Evolutionary conservation across 352 stramenopile genomes (phyloP), one percentile per base, ranked within the genome.

Genomic region (Phytopythium sindhum): DNA sequence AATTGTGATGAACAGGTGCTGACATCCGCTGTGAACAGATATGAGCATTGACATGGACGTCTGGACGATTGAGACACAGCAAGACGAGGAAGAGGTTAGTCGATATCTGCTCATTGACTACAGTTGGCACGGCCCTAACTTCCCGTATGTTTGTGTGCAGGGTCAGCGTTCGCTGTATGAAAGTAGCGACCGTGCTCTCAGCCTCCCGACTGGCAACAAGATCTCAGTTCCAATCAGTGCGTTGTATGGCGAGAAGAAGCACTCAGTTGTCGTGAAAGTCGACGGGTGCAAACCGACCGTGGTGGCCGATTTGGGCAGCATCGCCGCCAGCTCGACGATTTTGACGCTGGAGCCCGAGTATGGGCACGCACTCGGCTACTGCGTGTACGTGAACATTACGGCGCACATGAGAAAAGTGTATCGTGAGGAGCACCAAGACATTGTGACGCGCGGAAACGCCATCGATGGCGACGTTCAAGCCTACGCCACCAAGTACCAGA

Each of bases 401-500:
- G 82, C 82, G 12, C 80, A 89, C 61, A 90, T 94, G 74, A 79
- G 88, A 21, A 95, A 96, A 44, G 87, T 96, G 12, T 96, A 95
- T 67, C 77, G 87, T 26, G 88, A 96, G 78, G 84, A 96, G 29
- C 83, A 95, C 24, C 84, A 91, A 60, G 81, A 84, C 31, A 74
- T 91, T 48, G 67, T 90, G 39, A 89, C 80, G 9, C 80, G 86
- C 57, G 77, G 74, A 11, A 89, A 84, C 24, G 72, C 62, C 33
- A 66, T 67, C 14, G 77, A 87, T 37, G 69, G 75, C 0, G 79
- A 88, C 41, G 42, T 86, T 47, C 85, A 93, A 61, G 88, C 81
- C 8, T 95, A 96, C 29, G 88, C 86, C 3, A 93, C 88, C 1
- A 96, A 95, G 74, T 92, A 95, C 62, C 88, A 94, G 69, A 91